A percentile compares a stretch with the other conserved stretches of the same genome.
These are phyloP conservation scores for Eimeria tenella DNA, from an alignment of 169 alveolate species.

Conservation along the genomic window DNA sequence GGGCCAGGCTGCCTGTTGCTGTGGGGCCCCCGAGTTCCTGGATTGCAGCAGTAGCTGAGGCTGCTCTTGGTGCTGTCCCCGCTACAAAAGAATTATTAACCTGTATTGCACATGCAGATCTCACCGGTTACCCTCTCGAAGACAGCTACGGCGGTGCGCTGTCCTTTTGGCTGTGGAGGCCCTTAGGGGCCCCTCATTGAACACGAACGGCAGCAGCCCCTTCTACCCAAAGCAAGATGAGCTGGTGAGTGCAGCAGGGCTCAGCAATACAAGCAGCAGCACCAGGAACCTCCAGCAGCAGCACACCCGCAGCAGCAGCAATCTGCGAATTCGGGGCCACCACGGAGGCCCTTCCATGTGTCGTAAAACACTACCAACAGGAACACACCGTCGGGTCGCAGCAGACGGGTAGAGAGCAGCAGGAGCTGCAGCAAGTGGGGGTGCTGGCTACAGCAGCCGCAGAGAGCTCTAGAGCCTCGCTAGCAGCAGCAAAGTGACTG, in stretches of 20 bases:
- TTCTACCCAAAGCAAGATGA: slow-evolving; percentile 4
- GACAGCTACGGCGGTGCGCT: too few species aligned
- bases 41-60: not conserved
- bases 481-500: not conserved
- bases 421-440: not conserved
- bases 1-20: not conserved
- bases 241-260: not conserved
- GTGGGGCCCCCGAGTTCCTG: slow-evolving; percentile 10
- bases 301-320: slow-evolving; percentile 5
- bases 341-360: too few species aligned
- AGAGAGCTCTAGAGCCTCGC: not conserved
- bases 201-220: not conserved
- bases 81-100: not conserved
- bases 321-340: too few species aligned
- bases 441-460: not conserved
- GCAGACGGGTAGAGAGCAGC: not conserved
- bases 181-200: not conserved
- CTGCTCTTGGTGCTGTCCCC: not conserved
- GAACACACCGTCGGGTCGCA: not conserved
- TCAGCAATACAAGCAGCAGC: slow-evolving; percentile 46
- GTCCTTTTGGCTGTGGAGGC: not conserved
- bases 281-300: not conserved
- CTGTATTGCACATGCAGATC: not conserved
- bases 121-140: too few species aligned
- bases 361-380: not conserved